These are phyloP conservation scores for Neopestalotiopsis sp. DNA, from an alignment of 2,329 filamentous ascomycete genomes.

Conservation along the genomic window DNA sequence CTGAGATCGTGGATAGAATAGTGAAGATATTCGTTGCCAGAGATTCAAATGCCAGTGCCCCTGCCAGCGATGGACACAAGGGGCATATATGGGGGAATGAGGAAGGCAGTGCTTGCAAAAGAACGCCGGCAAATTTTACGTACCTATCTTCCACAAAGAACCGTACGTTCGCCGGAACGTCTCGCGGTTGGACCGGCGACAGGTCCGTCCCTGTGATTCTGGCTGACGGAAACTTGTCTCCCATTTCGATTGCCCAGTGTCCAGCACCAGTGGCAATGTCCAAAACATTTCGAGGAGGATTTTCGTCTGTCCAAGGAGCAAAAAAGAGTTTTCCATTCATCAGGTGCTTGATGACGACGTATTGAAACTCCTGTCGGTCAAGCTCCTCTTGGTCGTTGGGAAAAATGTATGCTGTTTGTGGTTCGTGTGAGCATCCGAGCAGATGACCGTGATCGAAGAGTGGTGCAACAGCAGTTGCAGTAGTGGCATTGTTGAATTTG, in stretches of 20 bases:
- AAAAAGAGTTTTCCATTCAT: conserved; percentile 47
- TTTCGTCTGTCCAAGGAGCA: conserved; percentile 44
- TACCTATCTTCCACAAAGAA: conserved; percentile 74
- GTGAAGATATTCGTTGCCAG: background rate
- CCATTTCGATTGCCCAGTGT: conserved; percentile 71
- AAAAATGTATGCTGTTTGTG: conserved; percentile 47
- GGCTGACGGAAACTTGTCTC: conserved; percentile 63
- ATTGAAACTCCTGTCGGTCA: conserved; percentile 48
- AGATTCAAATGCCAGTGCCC: background rate
- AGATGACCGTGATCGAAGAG: background rate
- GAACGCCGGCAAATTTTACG: conserved; percentile 6
- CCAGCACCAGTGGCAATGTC: conserved; percentile 54
- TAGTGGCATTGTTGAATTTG: background rate
- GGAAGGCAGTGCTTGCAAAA: background rate
- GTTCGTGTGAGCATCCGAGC: background rate
- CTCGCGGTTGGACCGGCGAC: conserved; percentile 69
- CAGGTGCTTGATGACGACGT: conserved; percentile 36
- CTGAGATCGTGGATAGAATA: background rate
- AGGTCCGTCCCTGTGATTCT: conserved; percentile 69
- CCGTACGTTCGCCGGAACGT: conserved; percentile 74
- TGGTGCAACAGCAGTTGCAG: background rate
- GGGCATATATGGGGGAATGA: too few relatives aligned
- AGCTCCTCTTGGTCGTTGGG: conserved; percentile 51
- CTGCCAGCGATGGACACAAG: background rate
- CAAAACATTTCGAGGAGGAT: conserved; percentile 40